phyloP scores from a whole-genome alignment of 352 stramenopile genomes.

The Phytophthora colocasiae region DNA sequence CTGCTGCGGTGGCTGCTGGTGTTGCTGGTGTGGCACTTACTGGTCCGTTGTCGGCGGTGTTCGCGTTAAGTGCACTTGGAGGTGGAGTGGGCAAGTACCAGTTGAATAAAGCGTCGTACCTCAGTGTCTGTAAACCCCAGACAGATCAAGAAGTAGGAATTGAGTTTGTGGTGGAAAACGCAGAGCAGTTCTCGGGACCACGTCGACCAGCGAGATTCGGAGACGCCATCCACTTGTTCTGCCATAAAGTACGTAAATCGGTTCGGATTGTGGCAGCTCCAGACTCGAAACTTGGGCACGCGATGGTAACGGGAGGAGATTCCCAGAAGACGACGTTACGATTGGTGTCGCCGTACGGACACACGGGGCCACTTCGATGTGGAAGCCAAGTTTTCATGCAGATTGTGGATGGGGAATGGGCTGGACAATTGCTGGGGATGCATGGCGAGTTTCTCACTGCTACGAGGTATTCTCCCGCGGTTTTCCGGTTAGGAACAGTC shows the following conservation, averaged over 20 bases:
- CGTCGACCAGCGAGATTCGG: slow-evolving; percentile 54
- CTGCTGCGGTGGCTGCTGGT: slow-evolving; percentile 55
- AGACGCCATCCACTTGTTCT: slow-evolving; percentile 64
- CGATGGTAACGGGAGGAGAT: slow-evolving; percentile 50
- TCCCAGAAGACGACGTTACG: slow-evolving; percentile 49
- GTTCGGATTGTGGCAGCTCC: slow-evolving; percentile 50
- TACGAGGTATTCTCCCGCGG: slow-evolving; percentile 53
- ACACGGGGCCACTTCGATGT: slow-evolving; percentile 47
- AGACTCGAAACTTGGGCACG: slow-evolving; percentile 65
- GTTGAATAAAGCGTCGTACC: slow-evolving; percentile 65
- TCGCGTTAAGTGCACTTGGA: slow-evolving; percentile 60
- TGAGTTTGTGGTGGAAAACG: slow-evolving; percentile 66
- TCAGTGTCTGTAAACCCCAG: slow-evolving; percentile 53
- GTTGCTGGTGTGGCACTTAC: slow-evolving; percentile 64
- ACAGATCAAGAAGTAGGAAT: slow-evolving; percentile 22
- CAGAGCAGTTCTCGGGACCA: slow-evolving; percentile 58
- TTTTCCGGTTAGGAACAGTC: slow-evolving; percentile 39
- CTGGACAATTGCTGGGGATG: slow-evolving; percentile 55
- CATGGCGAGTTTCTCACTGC: slow-evolving; percentile 57
- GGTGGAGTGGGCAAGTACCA: slow-evolving; percentile 72
- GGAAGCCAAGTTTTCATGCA: slow-evolving; percentile 67
- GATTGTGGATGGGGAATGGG: slow-evolving; percentile 56
- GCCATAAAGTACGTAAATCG: slow-evolving; percentile 48
- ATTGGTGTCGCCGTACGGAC: slow-evolving; percentile 65
- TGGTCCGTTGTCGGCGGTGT: slow-evolving; percentile 54